Percentiles rank a stretch among this genome's conserved stretches.
Evolutionary conservation across 331 rosid genomes (phyloP).

Genomic region (Dryas integrifolia): DNA sequence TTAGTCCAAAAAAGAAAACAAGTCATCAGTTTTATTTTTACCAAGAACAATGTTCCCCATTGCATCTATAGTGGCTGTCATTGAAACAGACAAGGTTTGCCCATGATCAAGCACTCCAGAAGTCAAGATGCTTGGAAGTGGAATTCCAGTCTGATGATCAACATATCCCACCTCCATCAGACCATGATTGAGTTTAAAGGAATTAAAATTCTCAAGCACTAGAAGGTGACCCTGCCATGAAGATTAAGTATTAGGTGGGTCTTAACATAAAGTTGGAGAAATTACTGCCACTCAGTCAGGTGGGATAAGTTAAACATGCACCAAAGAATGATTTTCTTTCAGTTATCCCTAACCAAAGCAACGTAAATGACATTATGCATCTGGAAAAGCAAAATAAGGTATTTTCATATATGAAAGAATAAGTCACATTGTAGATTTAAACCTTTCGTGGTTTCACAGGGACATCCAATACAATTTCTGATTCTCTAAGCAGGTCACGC

Average conservation of each 20-base stretch:
- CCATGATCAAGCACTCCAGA: constrained; percentile 40
- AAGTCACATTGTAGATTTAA: constrained; percentile 22
- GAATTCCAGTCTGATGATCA: constrained; percentile 44
- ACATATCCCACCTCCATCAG: constrained; percentile 85
- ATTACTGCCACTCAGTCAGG: not conserved
- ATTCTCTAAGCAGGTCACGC: constrained; percentile 55
- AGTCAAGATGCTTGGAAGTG: constrained; percentile 33
- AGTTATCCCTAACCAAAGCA: constrained; percentile 3
- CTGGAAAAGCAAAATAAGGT: constrained; percentile 6
- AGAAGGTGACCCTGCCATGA: constrained; percentile 82
- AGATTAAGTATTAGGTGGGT: constrained; percentile 21
- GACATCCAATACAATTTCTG: constrained; percentile 57
- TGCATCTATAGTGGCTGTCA: constrained; percentile 76
- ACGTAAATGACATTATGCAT: constrained; percentile 13
- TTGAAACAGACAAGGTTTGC: constrained; percentile 65
- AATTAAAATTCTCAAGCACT: constrained; percentile 56
- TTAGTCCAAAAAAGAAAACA: not conserved
- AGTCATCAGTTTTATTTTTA: constrained; percentile 25
- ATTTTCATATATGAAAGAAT: constrained; percentile 17
- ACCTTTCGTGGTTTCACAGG: constrained; percentile 90
- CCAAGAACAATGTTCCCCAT: constrained; percentile 73
- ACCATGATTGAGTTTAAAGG: constrained; percentile 72
- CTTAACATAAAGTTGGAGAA: not conserved
- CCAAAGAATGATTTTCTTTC: not conserved
- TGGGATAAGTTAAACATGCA: not conserved